Evolutionary conservation across 768 basidiomycete genomes (phyloP).

Genomic region (Auriscalpium vulgare): DNA sequence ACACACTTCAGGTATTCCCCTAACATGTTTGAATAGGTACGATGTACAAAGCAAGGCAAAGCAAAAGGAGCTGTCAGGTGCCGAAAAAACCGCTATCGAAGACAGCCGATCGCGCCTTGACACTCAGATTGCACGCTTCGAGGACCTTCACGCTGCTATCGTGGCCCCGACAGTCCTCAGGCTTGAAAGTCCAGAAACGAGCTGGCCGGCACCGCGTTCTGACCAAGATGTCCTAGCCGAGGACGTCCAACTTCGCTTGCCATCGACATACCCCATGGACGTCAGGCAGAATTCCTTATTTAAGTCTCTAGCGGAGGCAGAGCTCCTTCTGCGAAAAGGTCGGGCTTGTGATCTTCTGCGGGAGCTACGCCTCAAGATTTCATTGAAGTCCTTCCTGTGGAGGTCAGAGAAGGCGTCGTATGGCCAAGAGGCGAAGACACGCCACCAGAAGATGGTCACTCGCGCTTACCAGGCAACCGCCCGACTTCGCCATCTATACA

Average conservation of each 20-base stretch:
- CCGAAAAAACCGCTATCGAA: background rate
- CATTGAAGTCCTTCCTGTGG: background rate
- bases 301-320: background rate
- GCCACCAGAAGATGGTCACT: background rate
- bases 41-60: background rate
- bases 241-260: background rate
- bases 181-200: background rate
- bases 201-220: background rate
- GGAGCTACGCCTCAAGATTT: background rate
- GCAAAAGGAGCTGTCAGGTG: background rate
- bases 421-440: background rate
- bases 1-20: no score
- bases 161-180: background rate
- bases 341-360: background rate
- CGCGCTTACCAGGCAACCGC: background rate
- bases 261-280: background rate
- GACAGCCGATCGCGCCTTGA: background rate
- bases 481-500: background rate
- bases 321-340: background rate
- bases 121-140: background rate
- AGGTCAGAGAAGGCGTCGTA: background rate
- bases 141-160: background rate
- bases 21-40: background rate
- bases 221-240: background rate
- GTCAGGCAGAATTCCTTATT: background rate